Conservation (phyloP, 2,329 filamentous ascomycete genomes). For the Colletotrichum sp. region DNA sequence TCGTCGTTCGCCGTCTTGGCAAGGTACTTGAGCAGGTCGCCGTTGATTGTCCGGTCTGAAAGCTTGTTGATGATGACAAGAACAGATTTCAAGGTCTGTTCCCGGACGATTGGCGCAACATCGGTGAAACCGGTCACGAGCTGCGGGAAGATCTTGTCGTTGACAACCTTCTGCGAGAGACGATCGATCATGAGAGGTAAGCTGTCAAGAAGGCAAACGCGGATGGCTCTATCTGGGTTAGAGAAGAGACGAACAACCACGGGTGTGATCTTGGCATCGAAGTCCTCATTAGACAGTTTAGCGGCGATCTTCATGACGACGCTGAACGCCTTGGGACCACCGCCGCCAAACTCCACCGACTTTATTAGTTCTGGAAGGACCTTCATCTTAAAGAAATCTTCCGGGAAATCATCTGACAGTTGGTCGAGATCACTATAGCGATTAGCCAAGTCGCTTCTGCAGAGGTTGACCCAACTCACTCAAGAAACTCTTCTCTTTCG, state of each 20-base stretch:
- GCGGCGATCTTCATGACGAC: slow-evolving; percentile 90
- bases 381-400: slow-evolving; percentile 98
- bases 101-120: slow-evolving; percentile 85
- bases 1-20: slow-evolving; percentile 98
- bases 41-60: slow-evolving; percentile 91
- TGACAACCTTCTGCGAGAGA: slow-evolving; percentile 85
- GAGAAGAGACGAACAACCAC: slow-evolving; percentile 86
- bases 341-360: slow-evolving; percentile 97
- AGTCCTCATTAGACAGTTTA: slow-evolving; percentile 90
- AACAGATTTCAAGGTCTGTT: slow-evolving; percentile 95
- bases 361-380: slow-evolving; percentile 95
- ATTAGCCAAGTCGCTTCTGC: slow-evolving; percentile 28
- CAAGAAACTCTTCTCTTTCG: slow-evolving; percentile 85
- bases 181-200: slow-evolving; percentile 91
- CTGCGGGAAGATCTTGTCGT: slow-evolving; percentile 95
- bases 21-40: slow-evolving; percentile 86
- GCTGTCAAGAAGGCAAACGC: slow-evolving; percentile 89
- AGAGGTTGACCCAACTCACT: slow-evolving; percentile 42
- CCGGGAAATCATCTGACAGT: slow-evolving; percentile 91
- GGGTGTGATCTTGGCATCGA: slow-evolving; percentile 81
- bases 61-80: slow-evolving; percentile 87
- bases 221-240: slow-evolving; percentile 89
- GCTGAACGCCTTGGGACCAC: slow-evolving; percentile 86
- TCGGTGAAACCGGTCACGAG: slow-evolving; percentile 97
- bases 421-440: slow-evolving; percentile 74